phyloP scores from a whole-genome alignment of 108 stramenopile species.

The Nitzschia inconspicua region DNA sequence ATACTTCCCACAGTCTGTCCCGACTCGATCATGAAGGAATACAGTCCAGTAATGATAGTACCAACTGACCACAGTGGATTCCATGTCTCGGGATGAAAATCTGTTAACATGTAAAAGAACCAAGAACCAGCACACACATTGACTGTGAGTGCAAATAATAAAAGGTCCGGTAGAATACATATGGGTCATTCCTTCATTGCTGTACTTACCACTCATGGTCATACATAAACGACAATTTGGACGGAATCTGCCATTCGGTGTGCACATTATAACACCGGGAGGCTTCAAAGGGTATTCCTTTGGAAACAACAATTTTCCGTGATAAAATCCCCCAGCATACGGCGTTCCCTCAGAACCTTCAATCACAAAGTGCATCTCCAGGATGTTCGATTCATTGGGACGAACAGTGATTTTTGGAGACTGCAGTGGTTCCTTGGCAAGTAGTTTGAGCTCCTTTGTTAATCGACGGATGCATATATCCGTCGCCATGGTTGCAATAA shows the following conservation, averaged over 20 bases:
- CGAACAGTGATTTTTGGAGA: conserved; percentile 68
- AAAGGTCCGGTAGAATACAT: neutral
- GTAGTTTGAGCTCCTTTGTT: conserved; percentile 67
- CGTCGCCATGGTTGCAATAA: conserved; percentile 67
- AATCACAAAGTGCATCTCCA: conserved; percentile 97
- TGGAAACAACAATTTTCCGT: conserved; percentile 80
- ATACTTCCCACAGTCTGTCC: conserved; percentile 87
- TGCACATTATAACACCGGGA: conserved; percentile 92
- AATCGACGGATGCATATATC: conserved; percentile 77
- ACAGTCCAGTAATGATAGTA: conserved; percentile 93
- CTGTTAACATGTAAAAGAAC: no score
- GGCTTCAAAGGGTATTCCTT: conserved; percentile 94
- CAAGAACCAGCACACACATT: no score
- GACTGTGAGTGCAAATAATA: neutral
- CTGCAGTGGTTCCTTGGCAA: conserved; percentile 73
- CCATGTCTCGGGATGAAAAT: conserved; percentile 41
- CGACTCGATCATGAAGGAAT: conserved; percentile 94
- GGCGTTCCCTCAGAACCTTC: conserved; percentile 78
- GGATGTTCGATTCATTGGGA: conserved; percentile 76
- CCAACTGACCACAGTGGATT: conserved; percentile 95
- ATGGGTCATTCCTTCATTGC: no score
- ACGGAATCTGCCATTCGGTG: conserved; percentile 89
- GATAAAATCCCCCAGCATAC: conserved; percentile 77
- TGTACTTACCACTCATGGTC: conserved; percentile 91
- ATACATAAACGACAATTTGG: conserved; percentile 84